phyloP scores from a whole-genome alignment of 805 yeast genomes.

The Danielia reshetovae region DNA sequence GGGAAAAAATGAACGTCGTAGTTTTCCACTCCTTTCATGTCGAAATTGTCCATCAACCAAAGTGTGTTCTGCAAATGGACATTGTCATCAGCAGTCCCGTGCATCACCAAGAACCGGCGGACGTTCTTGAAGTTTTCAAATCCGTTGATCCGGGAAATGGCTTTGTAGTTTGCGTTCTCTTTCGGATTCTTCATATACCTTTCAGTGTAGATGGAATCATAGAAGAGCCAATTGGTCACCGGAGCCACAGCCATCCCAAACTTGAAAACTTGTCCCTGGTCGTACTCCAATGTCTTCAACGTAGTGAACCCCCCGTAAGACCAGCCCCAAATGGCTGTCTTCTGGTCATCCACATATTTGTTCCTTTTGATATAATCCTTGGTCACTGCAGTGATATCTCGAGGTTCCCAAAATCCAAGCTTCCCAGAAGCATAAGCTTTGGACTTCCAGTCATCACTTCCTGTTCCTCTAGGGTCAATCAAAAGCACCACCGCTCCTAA shows the following conservation, averaged over 20 bases:
- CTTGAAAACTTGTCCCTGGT: slow-evolving; percentile 57
- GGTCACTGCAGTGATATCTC: slow-evolving; percentile 56
- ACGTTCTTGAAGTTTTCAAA: slow-evolving; percentile 45
- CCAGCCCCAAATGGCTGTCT: slow-evolving; percentile 83
- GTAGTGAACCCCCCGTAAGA: slow-evolving; percentile 82
- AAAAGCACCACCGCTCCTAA: slow-evolving; percentile 59
- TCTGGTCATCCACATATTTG: slow-evolving; percentile 46
- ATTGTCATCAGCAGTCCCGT: slow-evolving; percentile 83
- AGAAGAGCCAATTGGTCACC: slow-evolving; percentile 72
- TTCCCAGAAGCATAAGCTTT: slow-evolving; percentile 51
- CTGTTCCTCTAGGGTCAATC: slow-evolving; percentile 81
- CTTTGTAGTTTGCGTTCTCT: slow-evolving; percentile 44
- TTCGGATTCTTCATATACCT: slow-evolving; percentile 62
- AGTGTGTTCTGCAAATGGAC: slow-evolving; percentile 74
- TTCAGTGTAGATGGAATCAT: slow-evolving; percentile 78
- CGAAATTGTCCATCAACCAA: slow-evolving; percentile 57
- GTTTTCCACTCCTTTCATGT: slow-evolving; percentile 52
- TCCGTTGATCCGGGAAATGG: slow-evolving; percentile 38
- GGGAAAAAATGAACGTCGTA: slow-evolving; percentile 89
- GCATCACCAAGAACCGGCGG: slow-evolving; percentile 62
- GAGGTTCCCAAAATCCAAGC: slow-evolving; percentile 75
- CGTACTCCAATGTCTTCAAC: slow-evolving; percentile 67
- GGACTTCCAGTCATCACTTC: slow-evolving; percentile 70
- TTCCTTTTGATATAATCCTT: slow-evolving; percentile 45
- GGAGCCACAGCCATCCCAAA: slow-evolving; percentile 85